Evolutionary conservation across 768 basidiomycete species (phyloP), one percentile per base, ranked within the genome.

Genomic region (Favolaschia claudopus): DNA sequence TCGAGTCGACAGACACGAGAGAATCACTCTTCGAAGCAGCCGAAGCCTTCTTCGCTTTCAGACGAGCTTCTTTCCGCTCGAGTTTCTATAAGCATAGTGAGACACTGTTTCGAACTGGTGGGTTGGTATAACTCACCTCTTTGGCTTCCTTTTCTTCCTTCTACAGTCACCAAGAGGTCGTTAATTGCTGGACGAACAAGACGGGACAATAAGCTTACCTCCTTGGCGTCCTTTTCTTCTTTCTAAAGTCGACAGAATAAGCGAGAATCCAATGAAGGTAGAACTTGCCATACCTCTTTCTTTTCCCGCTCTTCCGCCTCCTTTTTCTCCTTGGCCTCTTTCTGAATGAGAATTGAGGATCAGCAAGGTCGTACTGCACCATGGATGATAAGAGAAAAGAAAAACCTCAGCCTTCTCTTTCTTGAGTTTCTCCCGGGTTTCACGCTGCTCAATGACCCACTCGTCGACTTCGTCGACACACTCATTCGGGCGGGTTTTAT

Each of bases 401-500:
- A 67, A 60, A 64, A 84, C 83, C 79, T 84, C 83, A 17, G 80
- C 83, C 67, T 85, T 85, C 77, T 94, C 92, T 71, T 88, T 89
- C 85, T 93, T 92, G 53, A 94, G 78, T 73, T 90, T 92, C 70
- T 89, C 92, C 58, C 90, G 85, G 22, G 86, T 92, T 78, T 91
- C 91, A 50, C 93, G 88, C 69, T 95, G 93, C 70, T 89, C 84
- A 59, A 85, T 76, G 48, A 93, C 72, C 92, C 94, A 96, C 40
- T 86, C 87, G 28, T 72, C 79, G 24, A 90, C 89, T 71, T 93
- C 92, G 6, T 88, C 88, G 9, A 95, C 92, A 62, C 89, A 91
- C 72, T 94, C 91, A 58, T 84, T 82, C 36, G 93, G 93, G n/a
- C 93, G 87, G 13, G 93, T 89, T 82, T 95, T 93, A 74, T 94